Base-by-base conservation (phyloP, 208 protist genomes). In the Blechomonas ayalai region DNA sequence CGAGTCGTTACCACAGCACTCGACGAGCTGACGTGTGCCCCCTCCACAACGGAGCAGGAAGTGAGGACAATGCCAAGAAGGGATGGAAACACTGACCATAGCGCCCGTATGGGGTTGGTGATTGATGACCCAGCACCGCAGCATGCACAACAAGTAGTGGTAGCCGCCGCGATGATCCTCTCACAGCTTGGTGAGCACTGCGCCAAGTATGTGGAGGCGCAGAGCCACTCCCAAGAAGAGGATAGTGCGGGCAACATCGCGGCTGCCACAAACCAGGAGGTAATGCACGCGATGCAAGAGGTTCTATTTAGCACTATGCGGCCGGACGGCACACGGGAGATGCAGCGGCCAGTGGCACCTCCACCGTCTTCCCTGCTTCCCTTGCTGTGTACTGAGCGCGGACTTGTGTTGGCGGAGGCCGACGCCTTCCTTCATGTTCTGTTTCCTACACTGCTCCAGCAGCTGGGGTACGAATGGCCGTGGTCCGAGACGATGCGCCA, bases 401-500 rank as follows among this genome's bases (percentile, higher is more conserved):
- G 56, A 10, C 46, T 83, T 18, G 53, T 50, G 6, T 28, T 84
- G 34, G 38, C 58, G 13, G 83, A 89, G 59, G 64, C 67, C n/a
- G 83, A 92, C 47, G 58, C 66, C 7, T 45, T 87, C 10, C 18
- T 59, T 2, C 59, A 67, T 32, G 22, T 63, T 24, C 44, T 92
- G 26, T 55, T 92, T 16, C 84, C 84, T 0, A 35, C 60, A 7
- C 44, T 92, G 18, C 42, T 87, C 28, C 80, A 87, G 66, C 74
- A 85, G 38, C 38, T 87, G 0, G 84, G 84, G 2, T 64, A 75
- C 39, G 84, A 92, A 52, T 92, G 84, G 84, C 48, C 70, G 28
- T 92, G 84, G 80, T 92, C 84, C 0, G 62, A 72, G 32, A 60
- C 74, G 35, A 45, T 87, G 15, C 76, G 77, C 8, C 61, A 74